A percentile compares a stretch with the other conserved stretches of the same genome.
These are phyloP conservation scores for Chlamydomonas sphaeroides DNA, from an alignment of 139 green algal species.

Conservation along the genomic window DNA sequence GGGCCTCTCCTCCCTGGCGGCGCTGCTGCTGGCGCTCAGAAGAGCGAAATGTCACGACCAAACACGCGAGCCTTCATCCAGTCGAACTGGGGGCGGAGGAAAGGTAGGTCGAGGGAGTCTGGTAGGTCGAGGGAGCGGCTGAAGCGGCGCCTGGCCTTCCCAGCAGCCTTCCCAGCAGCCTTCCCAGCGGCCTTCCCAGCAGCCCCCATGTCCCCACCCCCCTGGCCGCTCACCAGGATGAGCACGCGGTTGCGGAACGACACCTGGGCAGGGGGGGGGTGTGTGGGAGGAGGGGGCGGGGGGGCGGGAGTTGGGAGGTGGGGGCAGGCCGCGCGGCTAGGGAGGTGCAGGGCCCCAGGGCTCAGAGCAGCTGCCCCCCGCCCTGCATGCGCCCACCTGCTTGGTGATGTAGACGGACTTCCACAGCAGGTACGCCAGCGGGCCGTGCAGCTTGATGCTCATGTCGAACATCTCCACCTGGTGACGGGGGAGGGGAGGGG, in stretches of 20 bases:
- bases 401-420: slow-evolving; percentile 84
- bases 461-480: slow-evolving; percentile 39
- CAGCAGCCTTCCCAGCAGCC: no score
- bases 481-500: neutral
- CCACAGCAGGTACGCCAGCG: slow-evolving; percentile 71
- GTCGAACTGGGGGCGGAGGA: no score
- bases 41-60: slow-evolving; percentile 38
- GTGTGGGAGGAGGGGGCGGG: neutral
- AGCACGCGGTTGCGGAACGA: slow-evolving; percentile 80
- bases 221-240: no score
- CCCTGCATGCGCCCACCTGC: slow-evolving; percentile 54
- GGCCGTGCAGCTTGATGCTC: slow-evolving; percentile 54
- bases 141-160: no score
- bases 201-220: no score
- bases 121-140: no score
- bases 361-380: neutral
- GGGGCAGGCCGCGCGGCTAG: neutral
- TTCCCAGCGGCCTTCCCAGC: no score
- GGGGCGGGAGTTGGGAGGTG: neutral
- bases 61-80: slow-evolving; percentile 45
- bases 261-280: slow-evolving; percentile 59
- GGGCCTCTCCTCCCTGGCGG: no score
- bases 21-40: no score
- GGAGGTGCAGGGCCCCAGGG: no score
- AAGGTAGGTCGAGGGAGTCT: no score